Conservation (phyloP, 139 green algal species). For the Haematococcus lacustris region DNA sequence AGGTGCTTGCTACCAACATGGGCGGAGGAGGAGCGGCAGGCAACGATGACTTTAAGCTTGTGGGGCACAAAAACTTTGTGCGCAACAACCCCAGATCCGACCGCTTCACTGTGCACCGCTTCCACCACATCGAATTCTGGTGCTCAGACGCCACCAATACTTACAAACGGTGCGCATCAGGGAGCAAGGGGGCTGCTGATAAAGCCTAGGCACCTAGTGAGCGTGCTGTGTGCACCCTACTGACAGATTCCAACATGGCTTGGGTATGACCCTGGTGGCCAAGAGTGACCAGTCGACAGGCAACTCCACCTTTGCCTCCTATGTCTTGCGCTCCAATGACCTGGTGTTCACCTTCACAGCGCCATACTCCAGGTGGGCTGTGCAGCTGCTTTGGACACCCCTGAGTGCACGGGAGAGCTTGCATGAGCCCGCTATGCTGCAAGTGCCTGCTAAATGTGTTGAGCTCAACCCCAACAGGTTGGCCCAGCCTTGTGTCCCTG, state of each 20-base stretch:
- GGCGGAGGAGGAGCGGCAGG: not conserved
- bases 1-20: no score
- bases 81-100: constrained; percentile 70
- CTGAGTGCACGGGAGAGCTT: no score
- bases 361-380: constrained; percentile 69
- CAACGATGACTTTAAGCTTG: constrained; percentile 26
- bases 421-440: no score
- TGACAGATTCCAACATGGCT: constrained; percentile 83
- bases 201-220: no score
- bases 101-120: constrained; percentile 67
- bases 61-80: constrained; percentile 53
- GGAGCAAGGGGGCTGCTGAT: no score
- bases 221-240: no score
- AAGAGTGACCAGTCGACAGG: constrained; percentile 84
- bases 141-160: constrained; percentile 83
- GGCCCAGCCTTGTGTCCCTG: no score
- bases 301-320: constrained; percentile 77
- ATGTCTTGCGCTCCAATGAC: constrained; percentile 79
- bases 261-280: constrained; percentile 85
- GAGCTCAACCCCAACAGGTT: no score
- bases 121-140: constrained; percentile 96
- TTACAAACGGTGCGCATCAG: constrained; percentile 55
- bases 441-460: no score
- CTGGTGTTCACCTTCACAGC: constrained; percentile 91
- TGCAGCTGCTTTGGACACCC: no score